Percentiles rank a stretch among this genome's conserved stretches.
phyloP scores from a whole-genome alignment of 306 rosid genomes.

The Ochetophila trinervis region DNA sequence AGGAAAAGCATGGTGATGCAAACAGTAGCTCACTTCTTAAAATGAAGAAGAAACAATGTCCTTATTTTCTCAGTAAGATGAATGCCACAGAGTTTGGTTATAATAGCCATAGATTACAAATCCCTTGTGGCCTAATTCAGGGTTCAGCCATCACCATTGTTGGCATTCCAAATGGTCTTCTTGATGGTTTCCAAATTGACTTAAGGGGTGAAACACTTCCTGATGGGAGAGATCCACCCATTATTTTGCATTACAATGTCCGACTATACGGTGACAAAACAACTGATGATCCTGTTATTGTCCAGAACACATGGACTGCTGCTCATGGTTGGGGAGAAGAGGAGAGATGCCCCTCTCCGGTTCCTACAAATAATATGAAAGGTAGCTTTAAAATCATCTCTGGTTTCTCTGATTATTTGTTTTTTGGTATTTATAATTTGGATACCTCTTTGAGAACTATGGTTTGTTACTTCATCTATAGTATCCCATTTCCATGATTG shows the following conservation, averaged over 20 bases:
- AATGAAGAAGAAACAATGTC: neutral
- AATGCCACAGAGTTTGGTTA: neutral
- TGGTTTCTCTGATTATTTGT: neutral
- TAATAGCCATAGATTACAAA: neutral
- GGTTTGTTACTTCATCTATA: neutral
- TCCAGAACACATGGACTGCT: neutral
- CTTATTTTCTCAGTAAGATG: neutral
- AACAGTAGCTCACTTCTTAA: neutral
- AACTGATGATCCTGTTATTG: neutral
- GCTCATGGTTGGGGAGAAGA: conserved; percentile 4
- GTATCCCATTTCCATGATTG: neutral
- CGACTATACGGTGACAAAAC: neutral
- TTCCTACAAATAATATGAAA: neutral
- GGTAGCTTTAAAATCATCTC: neutral
- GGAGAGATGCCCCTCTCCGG: neutral
- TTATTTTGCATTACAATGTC: neutral
- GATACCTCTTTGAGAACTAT: neutral
- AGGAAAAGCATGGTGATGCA: neutral
- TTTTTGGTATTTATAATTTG: no score
- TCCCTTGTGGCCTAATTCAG: neutral
- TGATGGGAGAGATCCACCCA: neutral
- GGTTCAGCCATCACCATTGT: neutral
- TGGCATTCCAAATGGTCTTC: conserved; percentile 3
- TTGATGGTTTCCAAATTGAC: neutral
- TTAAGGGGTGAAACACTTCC: neutral